phyloP scores from a whole-genome alignment of 2,329 filamentous ascomycete species.

The Aspergillus sp. region DNA sequence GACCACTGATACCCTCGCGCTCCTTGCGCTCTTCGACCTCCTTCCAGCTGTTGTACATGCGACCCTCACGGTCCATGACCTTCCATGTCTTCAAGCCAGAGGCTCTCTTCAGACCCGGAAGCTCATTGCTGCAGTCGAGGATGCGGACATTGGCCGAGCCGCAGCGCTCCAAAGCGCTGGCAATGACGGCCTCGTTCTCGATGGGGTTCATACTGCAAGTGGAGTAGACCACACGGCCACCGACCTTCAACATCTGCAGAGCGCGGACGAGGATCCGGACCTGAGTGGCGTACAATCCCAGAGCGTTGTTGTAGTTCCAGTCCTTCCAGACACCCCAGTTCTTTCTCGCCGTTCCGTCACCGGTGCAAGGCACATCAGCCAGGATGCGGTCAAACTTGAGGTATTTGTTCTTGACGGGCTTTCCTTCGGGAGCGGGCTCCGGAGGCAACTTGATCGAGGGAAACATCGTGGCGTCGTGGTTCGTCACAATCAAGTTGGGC shows the following conservation, averaged over 20 bases:
- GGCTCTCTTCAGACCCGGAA: slow-evolving; percentile 74
- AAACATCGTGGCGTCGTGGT: slow-evolving; percentile 95
- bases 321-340: slow-evolving; percentile 94
- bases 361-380: slow-evolving; percentile 94
- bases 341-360: slow-evolving; percentile 91
- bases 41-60: slow-evolving; percentile 78
- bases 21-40: slow-evolving; percentile 73
- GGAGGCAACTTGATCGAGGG: slow-evolving; percentile 84
- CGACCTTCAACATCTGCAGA: slow-evolving; percentile 92
- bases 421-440: slow-evolving; percentile 54
- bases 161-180: slow-evolving; percentile 84
- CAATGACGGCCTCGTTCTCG: slow-evolving; percentile 92
- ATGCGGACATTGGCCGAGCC: slow-evolving; percentile 79
- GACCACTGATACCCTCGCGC: slow-evolving; percentile 61
- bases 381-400: slow-evolving; percentile 96
- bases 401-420: slow-evolving; percentile 64
- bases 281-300: slow-evolving; percentile 86
- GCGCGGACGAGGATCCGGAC: slow-evolving; percentile 86
- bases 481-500: slow-evolving; percentile 93
- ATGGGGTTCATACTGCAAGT: slow-evolving; percentile 99
- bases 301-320: slow-evolving; percentile 83
- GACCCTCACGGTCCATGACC: slow-evolving; percentile 83
- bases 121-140: slow-evolving; percentile 75
- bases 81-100: slow-evolving; percentile 81
- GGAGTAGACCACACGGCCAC: slow-evolving; percentile 93